These are phyloP conservation scores for Aureobasidium sp. DNA, from an alignment of 2,329 filamentous ascomycete genomes.

Conservation along the genomic window DNA sequence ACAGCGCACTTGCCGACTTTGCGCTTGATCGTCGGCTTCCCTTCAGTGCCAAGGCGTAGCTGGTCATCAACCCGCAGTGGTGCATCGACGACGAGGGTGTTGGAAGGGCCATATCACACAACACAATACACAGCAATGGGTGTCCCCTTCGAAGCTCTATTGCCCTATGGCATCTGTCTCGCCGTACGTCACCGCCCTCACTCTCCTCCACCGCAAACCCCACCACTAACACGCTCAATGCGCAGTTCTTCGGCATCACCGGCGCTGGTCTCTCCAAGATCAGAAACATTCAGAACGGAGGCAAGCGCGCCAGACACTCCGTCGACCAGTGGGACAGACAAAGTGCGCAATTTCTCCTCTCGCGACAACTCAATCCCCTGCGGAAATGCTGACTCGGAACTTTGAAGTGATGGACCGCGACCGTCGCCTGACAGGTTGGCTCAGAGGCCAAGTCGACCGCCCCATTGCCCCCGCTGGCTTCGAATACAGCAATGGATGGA, in stretches of 20 bases:
- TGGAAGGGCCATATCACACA: not conserved
- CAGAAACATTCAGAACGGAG: conserved; percentile 53
- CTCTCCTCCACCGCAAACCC: conserved; percentile 4
- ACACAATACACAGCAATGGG: conserved; percentile 40
- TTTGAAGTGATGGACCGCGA: conserved; percentile 58
- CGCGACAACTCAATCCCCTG: not conserved
- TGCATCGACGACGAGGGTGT: not conserved
- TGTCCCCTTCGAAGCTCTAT: conserved; percentile 56
- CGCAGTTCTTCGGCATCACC: conserved; percentile 52
- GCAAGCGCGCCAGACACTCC: conserved; percentile 52
- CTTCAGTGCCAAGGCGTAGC: conserved; percentile 4
- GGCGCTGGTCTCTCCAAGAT: conserved; percentile 49
- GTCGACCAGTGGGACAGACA: conserved; percentile 58
- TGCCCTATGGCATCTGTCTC: conserved; percentile 56
- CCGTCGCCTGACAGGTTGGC: conserved; percentile 50
- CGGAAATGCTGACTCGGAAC: not conserved
- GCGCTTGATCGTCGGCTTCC: not conserved
- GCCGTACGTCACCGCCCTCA: conserved; percentile 45
- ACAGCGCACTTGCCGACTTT: not conserved
- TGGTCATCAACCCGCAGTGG: not conserved
- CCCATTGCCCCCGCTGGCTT: conserved; percentile 51
- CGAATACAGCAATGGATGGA: conserved; percentile 60
- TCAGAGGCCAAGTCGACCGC: conserved; percentile 54
- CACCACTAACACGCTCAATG: not conserved
- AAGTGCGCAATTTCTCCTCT: conserved; percentile 22